These are phyloP conservation scores for Backusella australiensis DNA, from an alignment of 192 early-diverging fungal genomes.

Conservation along the genomic window DNA sequence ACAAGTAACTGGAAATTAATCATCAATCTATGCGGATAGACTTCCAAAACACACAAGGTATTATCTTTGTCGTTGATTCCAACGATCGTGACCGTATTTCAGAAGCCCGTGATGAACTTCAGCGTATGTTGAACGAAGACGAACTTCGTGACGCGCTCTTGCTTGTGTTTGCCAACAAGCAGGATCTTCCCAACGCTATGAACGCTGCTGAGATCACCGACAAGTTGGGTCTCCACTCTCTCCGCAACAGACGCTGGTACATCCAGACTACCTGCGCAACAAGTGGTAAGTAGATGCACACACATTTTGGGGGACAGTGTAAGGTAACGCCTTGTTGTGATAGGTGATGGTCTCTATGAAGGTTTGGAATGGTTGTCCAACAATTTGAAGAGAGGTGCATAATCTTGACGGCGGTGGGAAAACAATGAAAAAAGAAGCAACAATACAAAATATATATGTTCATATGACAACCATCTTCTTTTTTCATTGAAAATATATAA, in stretches of 20 bases:
- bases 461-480: neutral
- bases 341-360: slow-evolving; percentile 96
- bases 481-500: neutral
- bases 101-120: slow-evolving; percentile 93
- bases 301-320: neutral
- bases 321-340: neutral
- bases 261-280: slow-evolving; percentile 87
- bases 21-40: slow-evolving; percentile 47
- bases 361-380: slow-evolving; percentile 93
- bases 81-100: slow-evolving; percentile 93
- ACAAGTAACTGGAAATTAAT: neutral
- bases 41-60: slow-evolving; percentile 95
- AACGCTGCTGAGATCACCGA: slow-evolving; percentile 91
- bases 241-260: slow-evolving; percentile 87
- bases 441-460: neutral
- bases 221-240: slow-evolving; percentile 83
- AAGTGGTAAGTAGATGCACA: slow-evolving; percentile 44
- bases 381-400: slow-evolving; percentile 51
- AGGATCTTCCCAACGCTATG: slow-evolving; percentile 98
- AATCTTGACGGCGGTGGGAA: neutral
- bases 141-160: slow-evolving; percentile 90
- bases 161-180: slow-evolving; percentile 98
- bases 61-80: slow-evolving; percentile 97
- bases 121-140: slow-evolving; percentile 94
- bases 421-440: slow-evolving; percentile 1